Base-by-base conservation (phyloP, 805 yeast genomes). In the Metschnikowia continentalis region DNA sequence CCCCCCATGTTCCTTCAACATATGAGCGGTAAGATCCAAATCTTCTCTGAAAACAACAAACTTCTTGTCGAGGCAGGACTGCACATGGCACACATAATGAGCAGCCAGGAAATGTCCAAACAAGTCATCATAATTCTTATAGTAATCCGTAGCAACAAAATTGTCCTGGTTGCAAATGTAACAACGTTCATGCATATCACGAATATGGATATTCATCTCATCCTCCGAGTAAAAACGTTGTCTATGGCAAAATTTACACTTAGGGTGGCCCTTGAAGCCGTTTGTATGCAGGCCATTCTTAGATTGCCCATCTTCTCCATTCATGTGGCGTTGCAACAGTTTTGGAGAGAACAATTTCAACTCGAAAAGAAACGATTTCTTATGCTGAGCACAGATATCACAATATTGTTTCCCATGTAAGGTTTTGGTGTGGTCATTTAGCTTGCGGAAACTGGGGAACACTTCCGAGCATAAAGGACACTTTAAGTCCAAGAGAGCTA, bases 21-120 rank as follows among this genome's bases (percentile, higher is more conserved):
- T 84, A 67, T 94, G 99, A 1, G 95, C 91, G 49, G 87, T 85
- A 48, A 94, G 74, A 58, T 90, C 97, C 49, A 90, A 68, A 48
- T 88, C 94, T 54, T 90, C 92, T 20, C 84, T 79, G 64, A 94
- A 94, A 1, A 92, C 99, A 20, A 94, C 94, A 69, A 94, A 92
- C 64, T 88, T 88, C 66, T 87, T 83, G 50, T 91, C 98, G 44
- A 91, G 68, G 69, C 99, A 94, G 11, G 78, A 61, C 44, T 81
- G 88, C 17, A 87, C 86, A 32, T 78, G 75, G 70, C 99, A 94
- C 14, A 83, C 82, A 66, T 74, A 89, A 67, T 94, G 99, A 39
- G 77, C 82, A 3, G 63, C 66, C 57, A 72, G 75, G 68, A 94
- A 94, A 72, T 94, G 99, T 14, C 73, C 71, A 58, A 82, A 86